Base-by-base conservation (phyloP, 1,284 basidiomycete species). In the Inonotus obliquus region DNA sequence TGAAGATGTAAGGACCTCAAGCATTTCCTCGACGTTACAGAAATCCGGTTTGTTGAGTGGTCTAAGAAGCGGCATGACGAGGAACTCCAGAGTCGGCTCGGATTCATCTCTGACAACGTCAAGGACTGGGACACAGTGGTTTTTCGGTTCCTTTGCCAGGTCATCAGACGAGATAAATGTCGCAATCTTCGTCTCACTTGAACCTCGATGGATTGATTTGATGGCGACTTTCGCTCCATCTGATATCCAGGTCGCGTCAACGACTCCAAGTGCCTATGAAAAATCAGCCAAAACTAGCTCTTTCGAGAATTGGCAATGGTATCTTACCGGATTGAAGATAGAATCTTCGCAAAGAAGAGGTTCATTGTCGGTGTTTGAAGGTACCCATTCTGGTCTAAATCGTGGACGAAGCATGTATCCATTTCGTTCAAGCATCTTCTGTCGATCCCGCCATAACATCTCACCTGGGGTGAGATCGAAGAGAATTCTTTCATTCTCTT, bases 321-420 rank as follows among this genome's bases (percentile, higher is more conserved):
- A 10, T 38, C 37, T 4, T 38, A 56, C 39, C 2, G 19, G 19
- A 17, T 21, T 59, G 19, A 17, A 7, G n/a, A 23, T 11, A 21
- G n/a, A 17, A 29, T 70, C 69, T 51, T 70, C 69, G 37, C 60
- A 68, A n/a, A 51, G 11, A 4, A 45, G 39, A 13, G 19, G 44
- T 0, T 62, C 61, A 45, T 62, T 52, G 0, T 45, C 38, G 0
- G 62, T 53, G 68, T 68, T 69, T 3, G 68, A 67, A 6, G 68
- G 68, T 1, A 25, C 60, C 68, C 68, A 69, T 4, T 48, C 63
- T 0, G 67, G 67, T 19, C 54, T 53, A 62, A 64, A 67, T 23
- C 68, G 57, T 29, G 65, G 68, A 4, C 68, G 63, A 2, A 69
- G 63, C 9, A 47, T 27, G 56, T 69, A 69, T 5, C 68, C 68